Evolutionary conservation across 768 basidiomycete genomes (phyloP).

Genomic region (Pleurotus tuoliensis): DNA sequence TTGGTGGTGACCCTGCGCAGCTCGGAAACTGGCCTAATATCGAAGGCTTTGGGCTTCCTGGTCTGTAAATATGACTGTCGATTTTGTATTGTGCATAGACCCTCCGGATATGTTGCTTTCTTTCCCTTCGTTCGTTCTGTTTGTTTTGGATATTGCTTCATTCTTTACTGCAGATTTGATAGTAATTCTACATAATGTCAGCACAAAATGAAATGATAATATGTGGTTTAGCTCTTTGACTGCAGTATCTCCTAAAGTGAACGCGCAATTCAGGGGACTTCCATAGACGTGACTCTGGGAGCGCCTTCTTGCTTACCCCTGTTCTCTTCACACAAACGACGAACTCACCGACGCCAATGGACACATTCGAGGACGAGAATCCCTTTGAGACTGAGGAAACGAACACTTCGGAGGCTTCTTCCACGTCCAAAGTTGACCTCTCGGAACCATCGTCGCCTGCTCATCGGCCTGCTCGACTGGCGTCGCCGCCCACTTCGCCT

Average conservation of each 20-base stretch:
- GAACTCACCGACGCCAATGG: slow-evolving; percentile 23
- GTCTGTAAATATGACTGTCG: slow-evolving; percentile 33
- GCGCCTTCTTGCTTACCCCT: background rate
- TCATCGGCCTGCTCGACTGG: slow-evolving; percentile 34
- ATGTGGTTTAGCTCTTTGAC: too few relatives aligned
- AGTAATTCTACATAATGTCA: too few relatives aligned
- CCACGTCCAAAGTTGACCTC: slow-evolving; percentile 48
- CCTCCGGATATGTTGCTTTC: background rate
- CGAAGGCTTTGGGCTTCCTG: slow-evolving; percentile 66
- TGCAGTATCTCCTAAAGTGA: too few relatives aligned
- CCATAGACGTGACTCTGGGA: too few relatives aligned
- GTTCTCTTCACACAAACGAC: background rate
- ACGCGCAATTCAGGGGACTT: too few relatives aligned
- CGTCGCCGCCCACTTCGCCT: slow-evolving; percentile 44
- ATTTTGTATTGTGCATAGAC: background rate
- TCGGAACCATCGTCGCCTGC: slow-evolving; percentile 62
- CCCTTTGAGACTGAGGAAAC: slow-evolving; percentile 55
- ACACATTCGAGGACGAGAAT: slow-evolving; percentile 61
- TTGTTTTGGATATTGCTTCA: too few relatives aligned
- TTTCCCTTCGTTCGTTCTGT: background rate
- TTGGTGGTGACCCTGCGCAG: slow-evolving; percentile 69
- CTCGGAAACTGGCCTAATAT: slow-evolving; percentile 73
- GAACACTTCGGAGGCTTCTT: slow-evolving; percentile 49
- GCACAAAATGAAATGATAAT: too few relatives aligned
- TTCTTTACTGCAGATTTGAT: too few relatives aligned